These are phyloP conservation scores for Citrus reticulata DNA, from an alignment of 345 rosid genomes.

Conservation along the genomic window DNA sequence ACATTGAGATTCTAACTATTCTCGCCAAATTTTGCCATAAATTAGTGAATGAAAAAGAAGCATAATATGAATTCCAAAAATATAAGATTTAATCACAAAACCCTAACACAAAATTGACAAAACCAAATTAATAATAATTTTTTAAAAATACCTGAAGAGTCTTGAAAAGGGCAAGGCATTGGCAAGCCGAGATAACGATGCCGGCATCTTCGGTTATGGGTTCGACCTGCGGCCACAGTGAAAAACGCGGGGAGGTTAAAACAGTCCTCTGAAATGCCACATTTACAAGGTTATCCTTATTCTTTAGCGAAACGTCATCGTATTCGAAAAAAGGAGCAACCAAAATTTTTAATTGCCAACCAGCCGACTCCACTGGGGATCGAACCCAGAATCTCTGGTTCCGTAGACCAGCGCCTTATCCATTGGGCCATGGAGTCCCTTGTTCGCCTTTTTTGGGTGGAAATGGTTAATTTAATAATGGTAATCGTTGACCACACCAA, in stretches of 20 bases:
- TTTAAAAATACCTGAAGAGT: constrained; percentile 42
- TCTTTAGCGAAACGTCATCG: background rate
- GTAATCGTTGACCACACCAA: too few relatives aligned
- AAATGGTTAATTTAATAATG: rapidly evolving
- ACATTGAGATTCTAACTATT: background rate
- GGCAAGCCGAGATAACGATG: constrained; percentile 41
- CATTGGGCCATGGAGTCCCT: constrained; percentile 49
- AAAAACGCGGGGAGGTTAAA: background rate
- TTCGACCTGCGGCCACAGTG: background rate
- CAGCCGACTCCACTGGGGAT: constrained; percentile 53
- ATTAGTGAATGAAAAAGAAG: background rate
- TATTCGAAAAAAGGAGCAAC: background rate
- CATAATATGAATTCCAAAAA: background rate
- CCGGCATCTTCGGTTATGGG: constrained; percentile 19
- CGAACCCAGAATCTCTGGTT: constrained; percentile 71
- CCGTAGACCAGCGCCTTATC: constrained; percentile 73
- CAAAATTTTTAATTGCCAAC: background rate
- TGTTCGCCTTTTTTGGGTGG: rapidly evolving
- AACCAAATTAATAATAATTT: background rate
- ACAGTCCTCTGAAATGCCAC: background rate
- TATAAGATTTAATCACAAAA: background rate
- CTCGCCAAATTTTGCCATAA: background rate
- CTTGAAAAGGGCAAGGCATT: constrained; percentile 55
- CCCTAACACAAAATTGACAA: background rate
- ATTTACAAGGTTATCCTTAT: too few relatives aligned